Evolutionary conservation across 1,284 basidiomycete genomes (phyloP).

Genomic region (Coriolopsis trogii): DNA sequence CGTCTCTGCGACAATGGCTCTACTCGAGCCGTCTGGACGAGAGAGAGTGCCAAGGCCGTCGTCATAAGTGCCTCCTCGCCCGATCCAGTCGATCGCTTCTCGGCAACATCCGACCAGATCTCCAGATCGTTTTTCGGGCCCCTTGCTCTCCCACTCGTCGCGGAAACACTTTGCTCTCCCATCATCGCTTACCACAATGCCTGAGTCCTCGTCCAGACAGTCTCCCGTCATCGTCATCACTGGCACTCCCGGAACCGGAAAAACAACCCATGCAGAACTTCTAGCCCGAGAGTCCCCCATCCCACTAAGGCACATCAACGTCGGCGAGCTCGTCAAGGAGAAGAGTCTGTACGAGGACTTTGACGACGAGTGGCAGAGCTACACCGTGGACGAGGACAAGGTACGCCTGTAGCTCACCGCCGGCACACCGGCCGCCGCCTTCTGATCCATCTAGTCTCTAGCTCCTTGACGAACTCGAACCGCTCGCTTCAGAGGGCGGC

Average conservation of each 20-base stretch:
- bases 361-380: constrained; percentile 94
- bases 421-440: constrained; percentile 13
- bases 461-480: constrained; percentile 90
- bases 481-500: constrained; percentile 67
- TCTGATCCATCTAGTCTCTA: constrained; percentile 36
- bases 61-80: not conserved
- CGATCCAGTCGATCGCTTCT: not conserved
- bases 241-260: constrained; percentile 86
- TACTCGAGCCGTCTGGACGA: no score
- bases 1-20: no score
- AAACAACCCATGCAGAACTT: constrained; percentile 89
- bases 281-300: constrained; percentile 70
- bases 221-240: constrained; percentile 92
- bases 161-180: not conserved
- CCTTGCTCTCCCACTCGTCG: not conserved
- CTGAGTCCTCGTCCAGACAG: constrained; percentile 27
- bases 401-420: constrained; percentile 40
- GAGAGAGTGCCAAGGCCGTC: no score
- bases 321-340: constrained; percentile 89
- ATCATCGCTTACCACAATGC: constrained; percentile 14
- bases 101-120: constrained; percentile 1
- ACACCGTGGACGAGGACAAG: constrained; percentile 95
- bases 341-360: constrained; percentile 83
- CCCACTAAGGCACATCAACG: constrained; percentile 82
- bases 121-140: not conserved